Evolutionary conservation across 768 basidiomycete genomes (phyloP).

Genomic region (Boletus rubroflammeus): DNA sequence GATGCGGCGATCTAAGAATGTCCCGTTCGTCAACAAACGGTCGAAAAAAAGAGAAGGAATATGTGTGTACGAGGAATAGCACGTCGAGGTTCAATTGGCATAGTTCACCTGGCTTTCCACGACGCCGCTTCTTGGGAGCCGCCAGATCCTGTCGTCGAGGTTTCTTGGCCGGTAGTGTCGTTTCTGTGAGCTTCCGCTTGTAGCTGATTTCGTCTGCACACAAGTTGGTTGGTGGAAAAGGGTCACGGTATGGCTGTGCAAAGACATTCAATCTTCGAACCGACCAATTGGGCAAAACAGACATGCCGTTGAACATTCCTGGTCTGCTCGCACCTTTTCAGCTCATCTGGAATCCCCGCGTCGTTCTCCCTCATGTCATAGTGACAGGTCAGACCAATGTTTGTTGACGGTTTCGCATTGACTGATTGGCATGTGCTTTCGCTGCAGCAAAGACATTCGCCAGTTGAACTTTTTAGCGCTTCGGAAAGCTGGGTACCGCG

Average conservation of each 20-base stretch:
- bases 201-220: too few relatives aligned
- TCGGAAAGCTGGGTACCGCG: too few relatives aligned
- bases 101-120: neutral
- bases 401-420: neutral
- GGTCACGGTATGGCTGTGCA: too few relatives aligned
- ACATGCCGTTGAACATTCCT: constrained; percentile 76
- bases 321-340: constrained; percentile 70
- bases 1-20: constrained; percentile 36
- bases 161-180: neutral
- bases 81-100: constrained; percentile 18
- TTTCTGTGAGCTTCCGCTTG: too few relatives aligned
- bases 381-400: constrained; percentile 56
- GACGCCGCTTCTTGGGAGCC: neutral
- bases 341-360: constrained; percentile 60
- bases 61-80: constrained; percentile 12
- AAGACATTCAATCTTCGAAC: too few relatives aligned
- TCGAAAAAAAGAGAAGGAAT: neutral
- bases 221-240: too few relatives aligned
- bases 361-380: constrained; percentile 60
- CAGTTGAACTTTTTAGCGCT: constrained; percentile 73
- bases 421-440: constrained; percentile 12
- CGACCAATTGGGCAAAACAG: too few relatives aligned
- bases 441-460: constrained; percentile 73
- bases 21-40: neutral
- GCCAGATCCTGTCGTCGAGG: neutral